Conservation (phyloP, 2,329 filamentous ascomycete genomes). For the Dactylellina haptotyla region DNA sequence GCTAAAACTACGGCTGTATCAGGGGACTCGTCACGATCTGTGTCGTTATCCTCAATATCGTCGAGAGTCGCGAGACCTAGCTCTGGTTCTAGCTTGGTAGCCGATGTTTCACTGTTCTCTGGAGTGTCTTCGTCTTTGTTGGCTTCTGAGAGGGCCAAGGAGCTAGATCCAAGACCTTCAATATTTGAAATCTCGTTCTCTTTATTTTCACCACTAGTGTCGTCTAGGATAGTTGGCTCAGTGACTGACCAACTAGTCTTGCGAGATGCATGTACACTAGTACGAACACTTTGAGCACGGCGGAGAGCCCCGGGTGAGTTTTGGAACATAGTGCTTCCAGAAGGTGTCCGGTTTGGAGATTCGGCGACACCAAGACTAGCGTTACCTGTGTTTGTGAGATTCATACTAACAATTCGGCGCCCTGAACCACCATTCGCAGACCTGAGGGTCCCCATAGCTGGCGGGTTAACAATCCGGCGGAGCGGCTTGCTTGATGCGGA, state of each 20-base stretch:
- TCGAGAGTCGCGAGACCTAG: conserved; percentile 41
- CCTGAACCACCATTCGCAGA: conserved; percentile 33
- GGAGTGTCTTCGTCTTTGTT: background rate
- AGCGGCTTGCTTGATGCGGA: conserved; percentile 36
- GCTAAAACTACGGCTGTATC: conserved; percentile 31
- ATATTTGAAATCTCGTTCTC: conserved; percentile 23
- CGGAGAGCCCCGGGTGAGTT: conserved; percentile 20
- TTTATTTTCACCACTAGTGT: conserved; percentile 38
- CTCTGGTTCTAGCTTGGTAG: conserved; percentile 20
- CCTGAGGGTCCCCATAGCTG: conserved; percentile 33
- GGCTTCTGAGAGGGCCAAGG: background rate
- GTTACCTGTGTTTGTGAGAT: conserved; percentile 16
- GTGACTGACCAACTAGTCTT: conserved; percentile 48
- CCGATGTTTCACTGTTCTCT: background rate
- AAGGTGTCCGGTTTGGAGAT: conserved; percentile 42
- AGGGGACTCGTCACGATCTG: conserved; percentile 31
- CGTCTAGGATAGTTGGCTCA: conserved; percentile 33
- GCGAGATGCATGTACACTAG: conserved; percentile 39
- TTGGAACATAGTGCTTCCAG: conserved; percentile 47
- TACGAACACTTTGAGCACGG: conserved; percentile 42
- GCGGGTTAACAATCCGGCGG: conserved; percentile 40
- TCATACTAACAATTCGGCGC: conserved; percentile 48
- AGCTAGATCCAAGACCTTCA: background rate
- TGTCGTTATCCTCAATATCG: conserved; percentile 47
- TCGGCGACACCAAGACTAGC: conserved; percentile 7